phyloP scores from a whole-genome alignment of 1,284 basidiomycete genomes.

The Leccinum angustisporum region DNA sequence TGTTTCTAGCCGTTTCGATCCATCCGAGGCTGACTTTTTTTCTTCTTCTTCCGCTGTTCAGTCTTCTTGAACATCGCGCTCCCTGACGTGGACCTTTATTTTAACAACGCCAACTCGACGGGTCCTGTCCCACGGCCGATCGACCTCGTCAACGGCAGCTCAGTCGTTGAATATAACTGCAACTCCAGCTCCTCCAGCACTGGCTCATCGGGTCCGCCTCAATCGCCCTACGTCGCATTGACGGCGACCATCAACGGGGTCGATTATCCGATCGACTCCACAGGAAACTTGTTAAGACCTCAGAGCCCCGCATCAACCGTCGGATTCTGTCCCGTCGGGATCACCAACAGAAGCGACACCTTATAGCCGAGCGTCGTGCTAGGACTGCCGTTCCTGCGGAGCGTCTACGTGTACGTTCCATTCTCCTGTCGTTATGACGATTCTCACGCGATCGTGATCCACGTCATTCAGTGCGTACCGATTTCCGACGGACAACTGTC shows the following conservation, averaged over 20 bases:
- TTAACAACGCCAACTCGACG: conserved; percentile 17
- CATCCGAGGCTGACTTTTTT: not conserved
- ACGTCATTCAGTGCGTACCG: conserved; percentile 30
- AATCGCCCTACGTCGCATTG: conserved; percentile 26
- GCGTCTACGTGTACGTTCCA: conserved; percentile 33
- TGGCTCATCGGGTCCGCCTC: conserved; percentile 1
- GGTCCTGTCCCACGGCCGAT: conserved; percentile 26
- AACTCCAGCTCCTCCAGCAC: conserved; percentile 1
- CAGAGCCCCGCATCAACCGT: not conserved
- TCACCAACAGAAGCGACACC: conserved; percentile 16
- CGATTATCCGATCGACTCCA: conserved; percentile 32
- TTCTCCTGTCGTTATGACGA: not conserved
- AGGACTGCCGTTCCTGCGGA: conserved; percentile 33
- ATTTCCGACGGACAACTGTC: conserved; percentile 31
- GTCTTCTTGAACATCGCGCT: conserved; percentile 20
- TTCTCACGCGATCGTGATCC: not conserved
- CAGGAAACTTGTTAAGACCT: conserved; percentile 24
- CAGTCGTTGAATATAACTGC: conserved; percentile 22
- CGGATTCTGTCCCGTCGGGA: conserved; percentile 28
- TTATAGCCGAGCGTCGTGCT: conserved; percentile 15
- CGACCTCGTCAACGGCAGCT: not conserved
- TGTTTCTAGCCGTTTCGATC: not conserved
- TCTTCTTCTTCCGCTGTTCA: conserved; percentile 2
- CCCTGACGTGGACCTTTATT: conserved; percentile 22
- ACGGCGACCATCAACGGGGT: conserved; percentile 33